Evolutionary conservation across 768 basidiomycete species (phyloP), one percentile per base, ranked within the genome.

Genomic region (Inosperma sp.): DNA sequence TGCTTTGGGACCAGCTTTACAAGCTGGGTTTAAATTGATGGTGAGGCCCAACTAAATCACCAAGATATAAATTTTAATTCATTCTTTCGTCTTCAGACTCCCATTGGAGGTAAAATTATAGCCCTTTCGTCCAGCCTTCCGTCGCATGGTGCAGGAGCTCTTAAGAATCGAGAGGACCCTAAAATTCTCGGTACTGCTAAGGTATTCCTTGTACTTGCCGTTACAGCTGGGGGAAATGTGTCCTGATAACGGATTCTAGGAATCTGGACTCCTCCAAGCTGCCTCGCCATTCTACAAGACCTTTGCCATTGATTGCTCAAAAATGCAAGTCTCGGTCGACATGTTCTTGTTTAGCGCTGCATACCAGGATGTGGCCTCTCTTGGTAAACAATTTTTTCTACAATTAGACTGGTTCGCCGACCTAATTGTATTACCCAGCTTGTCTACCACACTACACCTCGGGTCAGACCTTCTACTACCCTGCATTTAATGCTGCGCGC

Each of bases 401-500:
- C 6, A 22, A 3, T 16, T 19, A 31, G 14, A 13, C 27, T 21
- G 17, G 45, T 10, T 26, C 13, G 3, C 7, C 34, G 8, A 39
- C 16, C 8, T 14, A 16, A 9, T 6, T 8, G 9, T 55, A 17
- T 27, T 53, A 12, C 33, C 43, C 51, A 93, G 92, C 90, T 10
- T 93, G 83, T 63, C 76, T 99, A 14, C 96, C 96, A 19, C 89
- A 94, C 62, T 98, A 99, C 68, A 99, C 96, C 8, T 91, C 93
- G 48, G 96, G 96, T 33, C 93, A 97, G 67, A 96, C 94, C 0
- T 98, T 92, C 73, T 94, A 94, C 65, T 99, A 98, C 67, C 96
- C 95, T 33, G 93, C 93, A 3, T 99, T 99, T 78, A 98, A 94
- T 62, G 96, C 96, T 9, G 81, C 82, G 2, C 81, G 93, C 35